Conservation (phyloP, 768 basidiomycete genomes). For the Phlebiopsis flavidoalba region DNA sequence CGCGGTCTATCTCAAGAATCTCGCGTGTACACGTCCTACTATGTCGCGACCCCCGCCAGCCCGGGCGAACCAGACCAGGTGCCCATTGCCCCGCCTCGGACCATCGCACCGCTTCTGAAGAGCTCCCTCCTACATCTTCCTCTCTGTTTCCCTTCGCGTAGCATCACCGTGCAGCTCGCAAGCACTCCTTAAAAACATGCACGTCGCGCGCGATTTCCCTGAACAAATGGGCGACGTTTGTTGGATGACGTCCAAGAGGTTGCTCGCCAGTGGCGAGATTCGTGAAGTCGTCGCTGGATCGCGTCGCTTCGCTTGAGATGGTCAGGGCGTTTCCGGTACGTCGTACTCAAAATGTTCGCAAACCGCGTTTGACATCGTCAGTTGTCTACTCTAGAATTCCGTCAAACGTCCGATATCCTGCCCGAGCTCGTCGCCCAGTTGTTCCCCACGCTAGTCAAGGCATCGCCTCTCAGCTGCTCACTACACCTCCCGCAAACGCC, state of each 20-base stretch:
- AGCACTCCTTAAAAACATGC: constrained; percentile 66
- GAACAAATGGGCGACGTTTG: constrained; percentile 27
- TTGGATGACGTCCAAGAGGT: constrained; percentile 63
- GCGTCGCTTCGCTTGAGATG: constrained; percentile 72
- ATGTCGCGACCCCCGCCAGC: constrained; percentile 37
- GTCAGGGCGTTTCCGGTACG: constrained; percentile 70
- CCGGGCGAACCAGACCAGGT: constrained; percentile 57
- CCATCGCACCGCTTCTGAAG: constrained; percentile 69
- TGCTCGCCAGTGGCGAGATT: constrained; percentile 61
- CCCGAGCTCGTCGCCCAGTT: constrained; percentile 54
- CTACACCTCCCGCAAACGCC: constrained; percentile 50
- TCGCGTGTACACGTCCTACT: constrained; percentile 69
- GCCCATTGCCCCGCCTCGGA: constrained; percentile 63
- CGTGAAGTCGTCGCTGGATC: constrained; percentile 77
- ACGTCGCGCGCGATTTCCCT: constrained; percentile 74
- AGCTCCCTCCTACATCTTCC: constrained; percentile 60
- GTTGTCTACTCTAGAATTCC: constrained; percentile 62
- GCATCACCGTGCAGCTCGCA: constrained; percentile 72
- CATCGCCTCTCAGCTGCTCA: constrained; percentile 68
- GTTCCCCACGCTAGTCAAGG: constrained; percentile 71
- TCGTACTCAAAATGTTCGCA: neutral
- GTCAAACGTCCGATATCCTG: constrained; percentile 55
- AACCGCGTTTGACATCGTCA: neutral
- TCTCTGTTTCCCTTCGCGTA: constrained; percentile 63
- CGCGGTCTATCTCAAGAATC: constrained; percentile 88